These are phyloP conservation scores for Novymonas esmeraldas DNA, from an alignment of 208 protist species.

Conservation along the genomic window DNA sequence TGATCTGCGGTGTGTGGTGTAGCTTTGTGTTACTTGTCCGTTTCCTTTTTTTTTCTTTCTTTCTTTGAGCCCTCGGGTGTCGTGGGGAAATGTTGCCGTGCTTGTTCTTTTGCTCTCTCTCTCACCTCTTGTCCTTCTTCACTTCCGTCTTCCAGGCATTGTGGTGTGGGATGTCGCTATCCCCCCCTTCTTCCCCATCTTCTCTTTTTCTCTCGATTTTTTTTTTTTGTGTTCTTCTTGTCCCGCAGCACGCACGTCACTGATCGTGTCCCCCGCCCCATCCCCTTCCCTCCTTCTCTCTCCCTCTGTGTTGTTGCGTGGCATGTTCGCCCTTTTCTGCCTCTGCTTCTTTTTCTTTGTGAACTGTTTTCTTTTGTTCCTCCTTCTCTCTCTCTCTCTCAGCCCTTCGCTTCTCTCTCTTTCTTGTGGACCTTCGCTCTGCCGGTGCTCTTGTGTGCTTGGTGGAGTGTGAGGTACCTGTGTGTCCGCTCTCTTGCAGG, in stretches of 20 bases:
- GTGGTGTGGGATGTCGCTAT: no score
- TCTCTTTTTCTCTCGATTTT: not conserved
- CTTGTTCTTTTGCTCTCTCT: not conserved
- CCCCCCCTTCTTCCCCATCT: no score
- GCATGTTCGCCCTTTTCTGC: not conserved
- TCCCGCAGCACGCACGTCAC: no score
- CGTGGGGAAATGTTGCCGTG: not conserved
- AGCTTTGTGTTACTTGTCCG: no score
- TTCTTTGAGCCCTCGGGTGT: no score
- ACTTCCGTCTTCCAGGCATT: no score
- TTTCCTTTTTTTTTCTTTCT: not conserved
- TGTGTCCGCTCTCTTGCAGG: not conserved
- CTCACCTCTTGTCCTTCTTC: not conserved
- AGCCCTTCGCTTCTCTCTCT: no score
- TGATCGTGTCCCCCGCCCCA: no score
- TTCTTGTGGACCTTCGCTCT: not conserved
- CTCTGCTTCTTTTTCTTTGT: not conserved
- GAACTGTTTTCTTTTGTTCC: not conserved
- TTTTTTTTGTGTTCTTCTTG: conserved; percentile 6
- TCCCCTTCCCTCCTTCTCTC: not conserved
- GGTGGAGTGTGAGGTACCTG: not conserved
- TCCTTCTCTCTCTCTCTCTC: not conserved
- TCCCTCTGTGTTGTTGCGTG: conserved; percentile 5
- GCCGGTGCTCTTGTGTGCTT: not conserved
- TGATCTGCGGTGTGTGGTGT: no score